Conservation (phyloP, 345 rosid species). For the Hypericum androsaemum region DNA sequence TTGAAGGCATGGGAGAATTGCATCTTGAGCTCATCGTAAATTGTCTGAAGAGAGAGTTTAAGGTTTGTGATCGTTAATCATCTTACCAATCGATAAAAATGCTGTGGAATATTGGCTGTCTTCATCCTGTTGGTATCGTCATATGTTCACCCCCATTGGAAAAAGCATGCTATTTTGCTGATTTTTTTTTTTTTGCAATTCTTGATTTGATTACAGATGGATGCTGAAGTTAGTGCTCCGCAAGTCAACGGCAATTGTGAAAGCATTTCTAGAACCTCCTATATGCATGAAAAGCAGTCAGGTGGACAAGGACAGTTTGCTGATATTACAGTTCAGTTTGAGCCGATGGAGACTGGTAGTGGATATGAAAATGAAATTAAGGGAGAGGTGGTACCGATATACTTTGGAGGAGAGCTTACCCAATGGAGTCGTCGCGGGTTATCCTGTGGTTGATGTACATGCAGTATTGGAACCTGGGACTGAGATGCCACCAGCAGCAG, state of each 20-base stretch:
- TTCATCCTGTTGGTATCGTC: no score
- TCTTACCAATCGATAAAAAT: slow-evolving; percentile 1
- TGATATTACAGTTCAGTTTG: slow-evolving; percentile 80
- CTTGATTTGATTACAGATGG: no score
- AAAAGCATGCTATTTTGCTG: no score
- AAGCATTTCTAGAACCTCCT: slow-evolving; percentile 75
- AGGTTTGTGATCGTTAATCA: slow-evolving; percentile 34
- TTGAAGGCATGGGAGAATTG: slow-evolving; percentile 99
- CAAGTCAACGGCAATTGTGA: slow-evolving; percentile 99
- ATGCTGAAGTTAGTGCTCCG: slow-evolving; percentile 94
- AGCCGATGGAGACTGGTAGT: no score
- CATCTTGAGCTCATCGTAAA: slow-evolving; percentile 91
- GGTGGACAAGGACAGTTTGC: slow-evolving; percentile 98
- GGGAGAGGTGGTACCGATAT: slow-evolving; percentile 89
- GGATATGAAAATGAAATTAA: slow-evolving; percentile 93
- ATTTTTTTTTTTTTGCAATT: no score
- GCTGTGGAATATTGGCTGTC: no score
- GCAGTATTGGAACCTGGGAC: slow-evolving; percentile 70
- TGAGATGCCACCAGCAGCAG: no score
- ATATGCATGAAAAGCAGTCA: slow-evolving; percentile 89
- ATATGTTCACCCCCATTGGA: no score
- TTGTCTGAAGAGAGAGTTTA: slow-evolving; percentile 85
- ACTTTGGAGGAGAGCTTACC: slow-evolving; percentile 83
- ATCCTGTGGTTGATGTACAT: slow-evolving; percentile 82
- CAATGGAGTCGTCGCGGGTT: slow-evolving; percentile 85